Percentiles rank a stretch among this genome's conserved stretches.
Evolutionary conservation across 441 rosid genomes (phyloP).

Genomic region (Viola pubescens): DNA sequence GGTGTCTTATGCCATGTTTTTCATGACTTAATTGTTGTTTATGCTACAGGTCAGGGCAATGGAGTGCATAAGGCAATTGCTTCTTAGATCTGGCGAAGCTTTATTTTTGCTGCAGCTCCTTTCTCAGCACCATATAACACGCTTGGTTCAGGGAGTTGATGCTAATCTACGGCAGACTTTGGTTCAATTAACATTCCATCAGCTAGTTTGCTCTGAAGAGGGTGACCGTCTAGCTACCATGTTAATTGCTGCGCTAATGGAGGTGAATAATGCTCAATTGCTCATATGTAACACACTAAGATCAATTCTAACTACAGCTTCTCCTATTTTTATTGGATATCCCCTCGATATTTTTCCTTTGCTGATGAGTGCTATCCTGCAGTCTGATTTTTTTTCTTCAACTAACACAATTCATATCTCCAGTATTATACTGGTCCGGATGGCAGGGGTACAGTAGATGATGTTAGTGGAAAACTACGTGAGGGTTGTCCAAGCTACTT

Average conservation of each 20-base stretch:
- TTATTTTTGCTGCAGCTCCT: slow-evolving; percentile 85
- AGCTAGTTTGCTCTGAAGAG: slow-evolving; percentile 89
- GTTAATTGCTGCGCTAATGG: slow-evolving; percentile 81
- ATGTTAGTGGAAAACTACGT: slow-evolving; percentile 65
- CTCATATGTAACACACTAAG: too few relatives aligned
- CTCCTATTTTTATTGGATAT: slow-evolving; percentile 8
- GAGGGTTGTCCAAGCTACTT: slow-evolving; percentile 98
- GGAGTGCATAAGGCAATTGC: slow-evolving; percentile 95
- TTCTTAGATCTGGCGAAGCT: slow-evolving; percentile 96
- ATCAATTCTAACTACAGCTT: slow-evolving; percentile 9
- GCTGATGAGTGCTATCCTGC: slow-evolving; percentile 9
- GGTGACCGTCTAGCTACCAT: slow-evolving; percentile 86
- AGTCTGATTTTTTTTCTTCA: slow-evolving; percentile 16
- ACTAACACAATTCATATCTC: slow-evolving; percentile 19
- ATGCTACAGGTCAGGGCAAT: slow-evolving; percentile 77
- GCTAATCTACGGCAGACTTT: slow-evolving; percentile 47
- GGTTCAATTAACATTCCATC: slow-evolving; percentile 82
- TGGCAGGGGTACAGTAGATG: slow-evolving; percentile 97
- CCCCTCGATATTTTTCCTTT: slow-evolving; percentile 7
- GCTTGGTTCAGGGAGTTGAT: slow-evolving; percentile 83
- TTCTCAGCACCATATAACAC: slow-evolving; percentile 76
- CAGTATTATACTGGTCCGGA: slow-evolving; percentile 94
- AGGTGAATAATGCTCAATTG: slow-evolving; percentile 41
- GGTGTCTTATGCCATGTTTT: slow-evolving; percentile 7
- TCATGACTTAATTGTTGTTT: slow-evolving; percentile 7